Base-by-base conservation (phyloP, 805 yeast species). In the Lachancea thermotolerans region DNA sequence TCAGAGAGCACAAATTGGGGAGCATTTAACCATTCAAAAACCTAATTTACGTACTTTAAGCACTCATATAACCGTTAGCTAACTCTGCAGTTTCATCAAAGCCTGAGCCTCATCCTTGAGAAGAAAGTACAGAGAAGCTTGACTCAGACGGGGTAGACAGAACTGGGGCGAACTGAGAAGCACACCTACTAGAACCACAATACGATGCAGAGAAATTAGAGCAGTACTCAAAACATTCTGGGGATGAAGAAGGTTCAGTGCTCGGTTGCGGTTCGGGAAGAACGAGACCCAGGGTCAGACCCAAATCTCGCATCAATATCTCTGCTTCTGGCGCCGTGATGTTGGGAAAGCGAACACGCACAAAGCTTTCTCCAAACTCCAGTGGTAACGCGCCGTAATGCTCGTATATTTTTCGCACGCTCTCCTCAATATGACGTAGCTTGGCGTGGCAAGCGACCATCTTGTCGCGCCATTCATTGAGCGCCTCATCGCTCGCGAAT, bases 261-360 rank as follows among this genome's bases (percentile, higher is more conserved):
- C 33, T 6, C 25, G 11, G 16, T 12, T 21, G 9, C 16, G 51
- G 55, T 35, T 56, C 65, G n/a, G 72, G 67, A 50, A 65, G 62
- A 15, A 83, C 78, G 18, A 72, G 63, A 2, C 89, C 90, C 10
- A 74, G 70, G 1, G 74, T 59, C 6, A 85, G 76, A 18, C 77
- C 83, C 48, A 77, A 69, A 37, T 84, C 93, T 34, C 70, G 58
- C 48, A 84, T 63, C 48, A 85, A 62, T 16, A 51, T 49, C 53
- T 81, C 82, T 53, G 85, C 75, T 52, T 78, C 78, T 5, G 60
- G 67, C 6, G 72, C 64, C 48, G 83, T 87, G 48, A 83, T 73
- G 58, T 83, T 85, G 30, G 91, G 88, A 66, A 87, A 85, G 58
- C 77, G 82, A 11, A 82, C 77, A 51, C 82, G 67, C 42, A 79